A percentile compares a stretch with the other conserved stretches of the same genome.
These are phyloP conservation scores for Clonostachys byssicola DNA, from an alignment of 2,329 filamentous ascomycete species.

Conservation along the genomic window DNA sequence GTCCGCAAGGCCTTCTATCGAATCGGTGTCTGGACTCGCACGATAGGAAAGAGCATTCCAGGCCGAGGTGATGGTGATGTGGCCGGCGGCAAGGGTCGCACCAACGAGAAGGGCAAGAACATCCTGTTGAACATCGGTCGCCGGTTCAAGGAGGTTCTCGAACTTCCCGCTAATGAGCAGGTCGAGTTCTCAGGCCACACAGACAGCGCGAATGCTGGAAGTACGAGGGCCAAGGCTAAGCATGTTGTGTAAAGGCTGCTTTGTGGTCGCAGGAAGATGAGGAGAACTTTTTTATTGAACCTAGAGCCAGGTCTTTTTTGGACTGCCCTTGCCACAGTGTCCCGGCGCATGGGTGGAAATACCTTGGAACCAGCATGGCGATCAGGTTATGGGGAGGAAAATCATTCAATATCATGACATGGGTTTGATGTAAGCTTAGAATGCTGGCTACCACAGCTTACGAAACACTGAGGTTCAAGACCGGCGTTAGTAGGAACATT, in stretches of 20 bases:
- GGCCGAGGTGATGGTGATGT: conserved; percentile 70
- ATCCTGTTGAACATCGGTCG: conserved; percentile 80
- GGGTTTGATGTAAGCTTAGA: too few relatives aligned
- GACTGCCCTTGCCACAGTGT: too few relatives aligned
- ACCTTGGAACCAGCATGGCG: too few relatives aligned
- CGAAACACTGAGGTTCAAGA: too few relatives aligned
- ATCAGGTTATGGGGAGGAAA: too few relatives aligned
- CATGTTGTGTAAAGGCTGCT: conserved; percentile 62
- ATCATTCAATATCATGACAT: too few relatives aligned
- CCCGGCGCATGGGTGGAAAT: too few relatives aligned
- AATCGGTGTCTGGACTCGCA: conserved; percentile 95
- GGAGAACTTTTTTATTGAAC: too few relatives aligned
- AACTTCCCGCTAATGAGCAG: conserved; percentile 69
- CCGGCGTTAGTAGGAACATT: too few relatives aligned
- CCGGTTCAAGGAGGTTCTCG: conserved; percentile 89
- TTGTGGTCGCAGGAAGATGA: too few relatives aligned
- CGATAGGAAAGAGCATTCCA: conserved; percentile 79
- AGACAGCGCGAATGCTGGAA: conserved; percentile 87
- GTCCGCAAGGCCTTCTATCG: conserved; percentile 98
- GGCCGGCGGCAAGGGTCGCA: conserved; percentile 73
- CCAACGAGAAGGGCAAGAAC: conserved; percentile 77
- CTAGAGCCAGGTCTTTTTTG: too few relatives aligned
- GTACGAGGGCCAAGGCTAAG: conserved; percentile 94
- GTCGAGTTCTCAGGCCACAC: conserved; percentile 98
- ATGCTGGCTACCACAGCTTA: too few relatives aligned